Base-by-base conservation (phyloP, 768 basidiomycete genomes). In the Lactifluus volemus region DNA sequence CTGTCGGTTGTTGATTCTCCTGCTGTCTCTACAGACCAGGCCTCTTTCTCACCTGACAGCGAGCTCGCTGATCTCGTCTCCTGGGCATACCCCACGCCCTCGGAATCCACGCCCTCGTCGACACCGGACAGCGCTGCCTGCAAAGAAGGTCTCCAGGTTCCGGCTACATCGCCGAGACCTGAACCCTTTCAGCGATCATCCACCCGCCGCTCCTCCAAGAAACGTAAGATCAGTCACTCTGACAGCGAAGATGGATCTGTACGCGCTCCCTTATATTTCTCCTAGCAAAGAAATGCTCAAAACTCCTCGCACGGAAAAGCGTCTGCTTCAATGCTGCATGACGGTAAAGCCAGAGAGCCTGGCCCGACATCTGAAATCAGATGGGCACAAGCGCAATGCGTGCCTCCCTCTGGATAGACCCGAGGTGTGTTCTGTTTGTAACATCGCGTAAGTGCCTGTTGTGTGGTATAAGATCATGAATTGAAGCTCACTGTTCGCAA, bases 291-390 rank as follows among this genome's bases (percentile, higher is more conserved):
- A 25, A 11, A 36, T 34, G 36, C 38, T 61, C 25, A 38, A 61
- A 52, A 30, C 19, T 19, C 7, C n/a, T 15, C 11, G 25, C n/a
- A 29, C 4, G 30, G 2, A 10, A 17, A 61, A 61, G 53, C n/a
- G 15, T 45, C 19, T 61, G 25, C 60, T 61, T 34, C 60, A 52
- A n/a, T 61, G 60, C 30, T 61, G 60, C 55, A 34, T 57, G 55
- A 61, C 3, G 50, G 60, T 61, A 10, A 61, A 61, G 50, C 55
- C 60, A 5, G 60, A 61, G 55, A 61, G 60, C 55, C 60, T 61
- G 29, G 44, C 60, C 15, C 47, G 60, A 34, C 60, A 61, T 12
- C 17, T 61, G 19, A 61, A 61, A 47, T 61, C 60, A 15, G 60
- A 61, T 21, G 60, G 50, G 36, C 60, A 61, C 50, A 61, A 61